phyloP scores from a whole-genome alignment of 805 yeast species.

The Tetrapisispora arboricola region DNA sequence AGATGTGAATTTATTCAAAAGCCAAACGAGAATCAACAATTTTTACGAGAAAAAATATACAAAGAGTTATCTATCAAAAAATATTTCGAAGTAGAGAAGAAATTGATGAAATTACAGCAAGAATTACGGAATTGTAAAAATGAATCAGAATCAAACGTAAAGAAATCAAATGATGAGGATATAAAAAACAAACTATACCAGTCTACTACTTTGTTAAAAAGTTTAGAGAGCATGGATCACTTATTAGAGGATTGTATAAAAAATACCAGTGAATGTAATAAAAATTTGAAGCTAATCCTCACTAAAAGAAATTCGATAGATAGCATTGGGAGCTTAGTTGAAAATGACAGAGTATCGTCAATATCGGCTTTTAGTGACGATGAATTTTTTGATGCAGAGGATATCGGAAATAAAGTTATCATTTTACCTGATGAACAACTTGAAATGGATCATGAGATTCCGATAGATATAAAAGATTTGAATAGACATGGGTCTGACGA shows the following conservation, averaged over 20 bases:
- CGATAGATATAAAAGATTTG: neutral
- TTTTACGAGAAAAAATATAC: neutral
- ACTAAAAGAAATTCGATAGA: neutral
- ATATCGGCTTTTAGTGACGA: slow-evolving; percentile 32
- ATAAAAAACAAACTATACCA: neutral
- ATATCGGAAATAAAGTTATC: slow-evolving; percentile 44
- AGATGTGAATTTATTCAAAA: neutral
- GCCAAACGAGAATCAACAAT: neutral
- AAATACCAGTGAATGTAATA: slow-evolving; percentile 4
- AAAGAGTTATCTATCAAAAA: neutral
- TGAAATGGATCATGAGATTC: slow-evolving; percentile 3
- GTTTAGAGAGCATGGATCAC: slow-evolving; percentile 17
- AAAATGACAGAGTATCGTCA: slow-evolving; percentile 9
- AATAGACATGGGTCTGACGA: neutral
- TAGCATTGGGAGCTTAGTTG: neutral
- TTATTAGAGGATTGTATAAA: slow-evolving; percentile 15
- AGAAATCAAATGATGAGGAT: neutral
- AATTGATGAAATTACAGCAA: neutral
- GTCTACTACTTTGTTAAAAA: slow-evolving; percentile 20
- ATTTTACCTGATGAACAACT: slow-evolving; percentile 35
- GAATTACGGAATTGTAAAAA: neutral
- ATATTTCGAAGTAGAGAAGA: neutral
- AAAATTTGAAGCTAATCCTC: neutral
- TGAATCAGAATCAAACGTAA: neutral
- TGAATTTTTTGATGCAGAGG: slow-evolving; percentile 63